Percentiles rank a stretch among this genome's conserved stretches.
phyloP scores from a whole-genome alignment of 495 filamentous ascomycete genomes.

The Aspergillus taichungensis region DNA sequence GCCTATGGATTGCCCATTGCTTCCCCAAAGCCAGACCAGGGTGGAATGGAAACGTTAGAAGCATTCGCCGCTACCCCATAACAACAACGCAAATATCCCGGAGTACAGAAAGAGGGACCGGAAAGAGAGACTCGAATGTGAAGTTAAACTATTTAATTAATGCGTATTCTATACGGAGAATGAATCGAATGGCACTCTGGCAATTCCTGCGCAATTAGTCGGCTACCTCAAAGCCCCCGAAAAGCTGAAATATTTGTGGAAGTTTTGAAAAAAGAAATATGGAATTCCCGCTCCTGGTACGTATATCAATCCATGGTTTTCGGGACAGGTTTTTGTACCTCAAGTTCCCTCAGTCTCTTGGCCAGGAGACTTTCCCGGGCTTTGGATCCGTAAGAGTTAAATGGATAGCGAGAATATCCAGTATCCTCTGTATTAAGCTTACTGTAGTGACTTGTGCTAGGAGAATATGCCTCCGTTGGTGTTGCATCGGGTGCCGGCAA shows the following conservation, averaged over 20 bases:
- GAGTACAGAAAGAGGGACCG: not conserved
- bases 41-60: no score
- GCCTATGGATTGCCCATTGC: no score
- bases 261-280: not conserved
- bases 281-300: not conserved
- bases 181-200: no score
- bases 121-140: not conserved
- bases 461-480: not conserved
- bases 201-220: no score
- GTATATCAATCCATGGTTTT: not conserved
- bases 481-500: slow-evolving; percentile 10
- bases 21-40: no score
- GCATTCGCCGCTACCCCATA: no score
- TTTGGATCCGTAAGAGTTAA: slow-evolving; percentile 31
- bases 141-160: no score
- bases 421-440: slow-evolving; percentile 60
- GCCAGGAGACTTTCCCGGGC: slow-evolving; percentile 47
- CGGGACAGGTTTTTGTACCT: slow-evolving; percentile 27
- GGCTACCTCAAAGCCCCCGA: no score
- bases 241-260: no score
- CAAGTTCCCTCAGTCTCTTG: slow-evolving; percentile 42
- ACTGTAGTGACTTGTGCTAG: slow-evolving; percentile 39
- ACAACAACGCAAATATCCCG: no score
- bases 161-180: no score
- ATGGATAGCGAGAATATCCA: slow-evolving; percentile 55